phyloP scores from a whole-genome alignment of 352 stramenopile genomes.

The Elongisporangium prolatum region DNA sequence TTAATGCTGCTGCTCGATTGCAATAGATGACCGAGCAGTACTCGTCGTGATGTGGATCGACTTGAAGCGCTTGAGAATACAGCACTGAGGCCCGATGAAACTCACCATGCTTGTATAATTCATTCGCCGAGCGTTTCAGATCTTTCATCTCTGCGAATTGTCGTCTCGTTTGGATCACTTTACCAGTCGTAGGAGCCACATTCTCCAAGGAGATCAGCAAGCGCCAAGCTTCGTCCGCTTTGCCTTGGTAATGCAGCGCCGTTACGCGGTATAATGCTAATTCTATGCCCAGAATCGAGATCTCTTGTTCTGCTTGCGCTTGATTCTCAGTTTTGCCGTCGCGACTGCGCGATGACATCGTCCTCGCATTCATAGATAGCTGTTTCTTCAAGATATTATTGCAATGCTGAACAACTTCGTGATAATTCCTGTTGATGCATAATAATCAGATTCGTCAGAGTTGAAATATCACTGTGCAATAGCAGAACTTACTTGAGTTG shows the following conservation, averaged over 20 bases:
- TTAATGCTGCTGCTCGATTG: conserved; percentile 77
- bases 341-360: not conserved
- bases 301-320: conserved; percentile 26
- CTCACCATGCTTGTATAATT: conserved; percentile 51
- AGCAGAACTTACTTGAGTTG: conserved; percentile 49
- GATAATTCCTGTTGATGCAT: conserved; percentile 38
- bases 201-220: conserved; percentile 53
- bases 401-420: conserved; percentile 46
- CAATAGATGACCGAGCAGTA: conserved; percentile 78
- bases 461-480: not conserved
- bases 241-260: conserved; percentile 71
- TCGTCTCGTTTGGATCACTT: conserved; percentile 68
- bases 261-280: conserved; percentile 48
- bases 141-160: conserved; percentile 64
- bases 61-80: conserved; percentile 60
- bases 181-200: conserved; percentile 61
- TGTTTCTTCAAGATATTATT: conserved; percentile 50
- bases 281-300: conserved; percentile 56
- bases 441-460: conserved; percentile 3
- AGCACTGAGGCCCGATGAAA: conserved; percentile 45
- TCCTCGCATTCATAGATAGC: conserved; percentile 11
- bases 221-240: conserved; percentile 49
- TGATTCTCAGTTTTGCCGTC: not conserved
- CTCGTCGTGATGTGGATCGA: conserved; percentile 64
- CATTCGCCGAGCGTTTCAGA: conserved; percentile 63